A percentile compares a stretch with the other conserved stretches of the same genome.
Evolutionary conservation across 164 flowering plant genomes (phyloP).

Genomic region (Houttuynia cordata): DNA sequence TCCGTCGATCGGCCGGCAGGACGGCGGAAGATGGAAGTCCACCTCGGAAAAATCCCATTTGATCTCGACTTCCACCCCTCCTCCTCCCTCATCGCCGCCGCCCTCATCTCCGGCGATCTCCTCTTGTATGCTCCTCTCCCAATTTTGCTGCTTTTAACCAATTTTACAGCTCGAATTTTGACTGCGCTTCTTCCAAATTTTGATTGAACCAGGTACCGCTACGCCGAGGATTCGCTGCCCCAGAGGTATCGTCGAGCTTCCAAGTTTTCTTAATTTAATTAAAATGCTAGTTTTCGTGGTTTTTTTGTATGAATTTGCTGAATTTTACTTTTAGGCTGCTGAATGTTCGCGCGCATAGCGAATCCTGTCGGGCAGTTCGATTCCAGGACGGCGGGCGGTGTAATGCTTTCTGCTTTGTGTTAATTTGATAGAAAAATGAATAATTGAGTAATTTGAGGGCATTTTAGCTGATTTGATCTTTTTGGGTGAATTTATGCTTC

Average conservation of each 20-base stretch:
- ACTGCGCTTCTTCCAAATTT: not conserved
- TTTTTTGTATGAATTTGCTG: too few relatives aligned
- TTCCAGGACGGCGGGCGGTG: constrained; percentile 72
- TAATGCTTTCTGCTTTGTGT: constrained; percentile 9
- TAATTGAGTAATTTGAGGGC: not conserved
- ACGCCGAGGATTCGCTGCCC: constrained; percentile 33
- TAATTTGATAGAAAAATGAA: not conserved
- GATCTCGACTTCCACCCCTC: constrained; percentile 91
- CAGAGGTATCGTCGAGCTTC: constrained; percentile 32
- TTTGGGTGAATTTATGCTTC: constrained; percentile 1
- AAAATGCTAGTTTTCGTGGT: too few relatives aligned
- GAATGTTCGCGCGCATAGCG: constrained; percentile 50
- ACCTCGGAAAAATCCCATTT: constrained; percentile 46
- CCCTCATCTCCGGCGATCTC: constrained; percentile 64
- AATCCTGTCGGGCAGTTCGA: constrained; percentile 79
- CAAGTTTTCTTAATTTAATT: too few relatives aligned
- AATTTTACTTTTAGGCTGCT: constrained; percentile 26
- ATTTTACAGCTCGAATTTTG: not conserved
- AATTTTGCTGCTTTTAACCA: too few relatives aligned
- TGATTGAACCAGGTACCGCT: constrained; percentile 40
- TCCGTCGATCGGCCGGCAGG: not conserved
- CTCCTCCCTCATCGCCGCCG: constrained; percentile 40
- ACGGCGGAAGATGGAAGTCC: constrained; percentile 46
- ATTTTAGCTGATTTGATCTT: too few relatives aligned
- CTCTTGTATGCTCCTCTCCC: constrained; percentile 39